Evolutionary conservation across 352 stramenopile genomes (phyloP), one percentile per base, ranked within the genome.

Genomic region (Pythium dissotocum): DNA sequence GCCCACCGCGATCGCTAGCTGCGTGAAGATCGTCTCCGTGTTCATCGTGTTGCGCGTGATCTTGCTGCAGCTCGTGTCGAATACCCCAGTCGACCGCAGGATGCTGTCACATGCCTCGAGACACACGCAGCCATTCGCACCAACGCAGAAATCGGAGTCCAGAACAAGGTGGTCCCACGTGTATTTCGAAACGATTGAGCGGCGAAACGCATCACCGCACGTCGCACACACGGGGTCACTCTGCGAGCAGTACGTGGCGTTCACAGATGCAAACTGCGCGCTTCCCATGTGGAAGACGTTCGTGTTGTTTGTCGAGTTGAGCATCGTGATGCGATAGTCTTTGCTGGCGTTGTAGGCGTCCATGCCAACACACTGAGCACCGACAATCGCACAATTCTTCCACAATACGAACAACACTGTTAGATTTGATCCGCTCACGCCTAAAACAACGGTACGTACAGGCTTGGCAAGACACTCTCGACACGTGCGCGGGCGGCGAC

Each of bases 51-150:
- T 46, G 7, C 38, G 5, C 6, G 38, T 16, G 38, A 46, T 5
- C 38, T 18, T 18, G 38, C 8, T 46, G 13, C 38, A 46, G 12
- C 6, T 46, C 2, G 2, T 12, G 38, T 46, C 38, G 12, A 16
- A 46, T 18, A 16, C 38, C 4, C 8, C 38, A 16, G 38, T 16
- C 8, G 38, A 46, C 38, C 38, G 38, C 35, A 30, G 10, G 8
- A 6, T 8, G 33, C 52, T 52, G 18, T 65, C 46, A 26, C 58
- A 65, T 16, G 33, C 26, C 26, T 65, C 44, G 46, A 65, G 32
- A 21, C 57, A 63, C 21, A 63, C 42, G 28, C 57, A 63, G 26
- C 57, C 57, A 24, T 30, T 28, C 0, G 8, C 7, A 44, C 57
- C 57, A 18, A 63, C 30, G 28, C 57, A 63, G 36, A 46, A 44